Percentiles rank a stretch among this genome's conserved stretches.
phyloP scores from a whole-genome alignment of 495 filamentous ascomycete species.

The Penicillium parvum region DNA sequence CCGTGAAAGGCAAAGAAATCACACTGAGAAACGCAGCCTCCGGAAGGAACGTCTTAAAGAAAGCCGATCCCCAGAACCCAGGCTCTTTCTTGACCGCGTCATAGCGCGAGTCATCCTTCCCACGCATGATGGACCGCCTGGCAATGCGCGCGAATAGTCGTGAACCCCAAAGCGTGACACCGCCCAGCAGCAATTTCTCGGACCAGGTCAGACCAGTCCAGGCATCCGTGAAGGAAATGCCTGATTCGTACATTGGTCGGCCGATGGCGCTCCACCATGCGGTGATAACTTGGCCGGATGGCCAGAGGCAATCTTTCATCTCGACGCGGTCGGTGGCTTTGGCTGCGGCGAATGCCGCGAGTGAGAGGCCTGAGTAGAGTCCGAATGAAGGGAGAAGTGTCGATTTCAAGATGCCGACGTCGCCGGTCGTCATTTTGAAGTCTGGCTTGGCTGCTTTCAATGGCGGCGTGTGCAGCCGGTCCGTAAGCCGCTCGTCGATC shows the following conservation, averaged over 20 bases:
- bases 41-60: slow-evolving; percentile 49
- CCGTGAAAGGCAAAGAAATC: slow-evolving; percentile 50
- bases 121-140: slow-evolving; percentile 37
- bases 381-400: slow-evolving; percentile 48
- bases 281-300: slow-evolving; percentile 48
- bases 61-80: slow-evolving; percentile 49
- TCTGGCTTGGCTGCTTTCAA: not conserved
- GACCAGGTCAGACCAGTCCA: slow-evolving; percentile 43
- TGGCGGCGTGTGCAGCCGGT: not conserved
- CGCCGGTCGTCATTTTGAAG: slow-evolving; percentile 10
- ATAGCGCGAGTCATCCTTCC: slow-evolving; percentile 53
- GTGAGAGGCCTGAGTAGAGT: slow-evolving; percentile 40
- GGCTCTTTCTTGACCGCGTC: slow-evolving; percentile 43
- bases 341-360: slow-evolving; percentile 45
- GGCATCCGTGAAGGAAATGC: slow-evolving; percentile 36
- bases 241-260: slow-evolving; percentile 33
- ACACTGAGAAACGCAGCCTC: slow-evolving; percentile 50
- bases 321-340: slow-evolving; percentile 47
- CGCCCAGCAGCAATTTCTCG: slow-evolving; percentile 47
- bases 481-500: not conserved
- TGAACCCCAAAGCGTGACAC: slow-evolving; percentile 52
- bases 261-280: slow-evolving; percentile 57
- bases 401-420: slow-evolving; percentile 45
- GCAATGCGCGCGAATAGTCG: slow-evolving; percentile 51
- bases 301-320: slow-evolving; percentile 56